These are phyloP conservation scores for Pyrus communis DNA, from an alignment of 306 rosid genomes.

Conservation along the genomic window DNA sequence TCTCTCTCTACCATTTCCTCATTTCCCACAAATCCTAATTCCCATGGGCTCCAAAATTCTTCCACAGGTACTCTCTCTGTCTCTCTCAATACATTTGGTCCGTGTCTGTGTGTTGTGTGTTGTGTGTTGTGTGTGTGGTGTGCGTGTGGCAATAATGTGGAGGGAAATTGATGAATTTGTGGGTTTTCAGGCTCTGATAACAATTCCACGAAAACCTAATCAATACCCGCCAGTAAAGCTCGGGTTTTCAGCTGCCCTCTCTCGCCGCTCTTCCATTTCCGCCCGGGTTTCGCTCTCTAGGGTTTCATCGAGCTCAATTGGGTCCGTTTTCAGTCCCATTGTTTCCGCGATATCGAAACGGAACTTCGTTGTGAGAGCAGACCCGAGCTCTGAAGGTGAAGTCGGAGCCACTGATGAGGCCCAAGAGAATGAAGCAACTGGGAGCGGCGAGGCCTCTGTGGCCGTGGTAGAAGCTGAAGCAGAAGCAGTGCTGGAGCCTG, in stretches of 20 bases:
- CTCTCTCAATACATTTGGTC: neutral
- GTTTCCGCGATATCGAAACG: conserved; percentile 22
- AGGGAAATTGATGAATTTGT: neutral
- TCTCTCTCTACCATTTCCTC: neutral
- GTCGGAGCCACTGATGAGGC: neutral
- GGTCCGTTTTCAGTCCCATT: conserved; percentile 36
- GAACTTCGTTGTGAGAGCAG: conserved; percentile 48
- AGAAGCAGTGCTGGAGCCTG: conserved; percentile 30
- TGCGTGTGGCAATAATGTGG: neutral
- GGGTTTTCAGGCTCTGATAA: conserved; percentile 36
- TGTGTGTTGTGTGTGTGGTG: neutral
- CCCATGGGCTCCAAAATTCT: conserved; percentile 63
- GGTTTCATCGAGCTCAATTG: conserved; percentile 36
- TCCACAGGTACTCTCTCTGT: conserved; percentile 54
- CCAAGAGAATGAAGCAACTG: conserved; percentile 6
- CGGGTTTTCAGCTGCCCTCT: conserved; percentile 23
- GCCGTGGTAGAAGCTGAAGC: conserved; percentile 17
- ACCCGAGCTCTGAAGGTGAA: conserved; percentile 35
- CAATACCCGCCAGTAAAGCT: conserved; percentile 30
- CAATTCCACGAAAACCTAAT: conserved; percentile 37
- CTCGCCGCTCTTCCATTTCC: conserved; percentile 27
- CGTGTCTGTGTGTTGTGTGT: too few species aligned
- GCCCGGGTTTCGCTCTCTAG: conserved; percentile 25
- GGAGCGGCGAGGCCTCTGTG: conserved; percentile 30
- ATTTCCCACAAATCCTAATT: conserved; percentile 11